phyloP scores from a whole-genome alignment of 2,329 filamentous ascomycete genomes.

The Botrytis deweyae region DNA sequence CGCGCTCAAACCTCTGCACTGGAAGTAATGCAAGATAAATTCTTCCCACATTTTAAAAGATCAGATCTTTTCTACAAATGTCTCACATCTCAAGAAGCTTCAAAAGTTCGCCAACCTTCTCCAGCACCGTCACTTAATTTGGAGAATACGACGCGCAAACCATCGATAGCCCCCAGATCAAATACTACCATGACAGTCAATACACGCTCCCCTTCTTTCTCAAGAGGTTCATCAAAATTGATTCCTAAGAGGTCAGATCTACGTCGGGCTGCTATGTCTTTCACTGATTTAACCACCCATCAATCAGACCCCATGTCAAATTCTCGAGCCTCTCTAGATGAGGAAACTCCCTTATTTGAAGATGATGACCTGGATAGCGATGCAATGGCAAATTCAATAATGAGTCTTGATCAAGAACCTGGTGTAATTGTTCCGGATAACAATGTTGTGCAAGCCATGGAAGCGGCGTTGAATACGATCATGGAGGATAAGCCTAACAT shows the following conservation, averaged over 20 bases:
- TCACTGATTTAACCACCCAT: slow-evolving; percentile 55
- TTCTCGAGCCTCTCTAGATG: slow-evolving; percentile 70
- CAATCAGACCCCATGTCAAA: slow-evolving; percentile 40
- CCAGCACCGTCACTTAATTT: slow-evolving; percentile 30
- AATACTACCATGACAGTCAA: slow-evolving; percentile 40
- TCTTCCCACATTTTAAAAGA: slow-evolving; percentile 84
- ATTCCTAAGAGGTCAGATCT: slow-evolving; percentile 51
- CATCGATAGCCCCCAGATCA: slow-evolving; percentile 28
- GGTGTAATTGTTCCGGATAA: slow-evolving; percentile 63
- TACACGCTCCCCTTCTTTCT: slow-evolving; percentile 45
- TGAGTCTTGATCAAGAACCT: slow-evolving; percentile 76
- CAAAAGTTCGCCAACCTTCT: slow-evolving; percentile 38
- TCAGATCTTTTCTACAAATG: slow-evolving; percentile 97
- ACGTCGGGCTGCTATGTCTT: slow-evolving; percentile 58
- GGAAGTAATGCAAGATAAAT: slow-evolving; percentile 76
- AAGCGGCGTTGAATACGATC: slow-evolving; percentile 87
- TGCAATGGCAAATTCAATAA: slow-evolving; percentile 66
- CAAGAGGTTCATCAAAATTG: slow-evolving; percentile 49
- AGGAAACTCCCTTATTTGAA: slow-evolving; percentile 67
- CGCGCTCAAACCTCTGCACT: slow-evolving; percentile 79
- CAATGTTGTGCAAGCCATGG: slow-evolving; percentile 86
- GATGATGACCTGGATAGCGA: slow-evolving; percentile 78
- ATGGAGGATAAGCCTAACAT: slow-evolving; percentile 75
- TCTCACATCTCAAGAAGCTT: slow-evolving; percentile 79
- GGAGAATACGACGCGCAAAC: slow-evolving; percentile 42